Conservation (phyloP, 495 filamentous ascomycete species). For the Hypoxylon cercidicola region DNA sequence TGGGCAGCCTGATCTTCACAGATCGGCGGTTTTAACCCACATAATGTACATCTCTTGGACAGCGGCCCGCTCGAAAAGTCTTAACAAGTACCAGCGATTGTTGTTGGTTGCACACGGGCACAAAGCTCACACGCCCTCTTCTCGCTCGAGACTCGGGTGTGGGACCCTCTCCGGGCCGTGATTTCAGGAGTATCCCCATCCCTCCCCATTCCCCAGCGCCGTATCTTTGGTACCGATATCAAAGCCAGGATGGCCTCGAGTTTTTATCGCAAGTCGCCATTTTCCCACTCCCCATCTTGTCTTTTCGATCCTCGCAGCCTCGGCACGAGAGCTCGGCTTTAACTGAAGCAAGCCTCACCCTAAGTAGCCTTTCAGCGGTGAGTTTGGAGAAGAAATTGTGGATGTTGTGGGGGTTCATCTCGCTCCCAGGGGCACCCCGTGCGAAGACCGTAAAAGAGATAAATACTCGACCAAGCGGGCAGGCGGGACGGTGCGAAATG, state of each 20-base stretch:
- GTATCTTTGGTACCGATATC: conserved; percentile 33
- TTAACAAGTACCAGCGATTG: background rate
- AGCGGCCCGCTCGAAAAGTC: conserved; percentile 4
- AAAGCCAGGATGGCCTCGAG: background rate
- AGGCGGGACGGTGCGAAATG: conserved; percentile 9
- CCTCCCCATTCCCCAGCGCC: conserved; percentile 21
- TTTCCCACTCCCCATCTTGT: background rate
- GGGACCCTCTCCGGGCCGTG: conserved; percentile 30
- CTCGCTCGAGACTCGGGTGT: conserved; percentile 23
- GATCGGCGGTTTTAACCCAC: conserved; percentile 20
- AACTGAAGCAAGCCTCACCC: no score
- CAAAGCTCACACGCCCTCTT: no score
- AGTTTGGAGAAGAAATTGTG: conserved; percentile 17
- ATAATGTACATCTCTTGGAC: conserved; percentile 7
- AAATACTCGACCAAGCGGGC: conserved; percentile 1
- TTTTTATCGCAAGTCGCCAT: conserved; percentile 14
- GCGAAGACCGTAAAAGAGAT: conserved; percentile 2
- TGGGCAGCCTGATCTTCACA: conserved; percentile 15
- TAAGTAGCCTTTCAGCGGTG: conserved; percentile 22
- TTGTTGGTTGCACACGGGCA: conserved; percentile 12
- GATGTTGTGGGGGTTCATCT: conserved; percentile 25
- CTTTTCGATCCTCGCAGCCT: conserved; percentile 16
- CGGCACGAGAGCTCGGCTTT: conserved; percentile 7
- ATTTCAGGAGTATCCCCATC: conserved; percentile 2
- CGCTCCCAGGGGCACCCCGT: background rate